Evolutionary conservation across 768 basidiomycete species (phyloP), one percentile per base, ranked within the genome.

Genomic region (Lyophyllum atratum): DNA sequence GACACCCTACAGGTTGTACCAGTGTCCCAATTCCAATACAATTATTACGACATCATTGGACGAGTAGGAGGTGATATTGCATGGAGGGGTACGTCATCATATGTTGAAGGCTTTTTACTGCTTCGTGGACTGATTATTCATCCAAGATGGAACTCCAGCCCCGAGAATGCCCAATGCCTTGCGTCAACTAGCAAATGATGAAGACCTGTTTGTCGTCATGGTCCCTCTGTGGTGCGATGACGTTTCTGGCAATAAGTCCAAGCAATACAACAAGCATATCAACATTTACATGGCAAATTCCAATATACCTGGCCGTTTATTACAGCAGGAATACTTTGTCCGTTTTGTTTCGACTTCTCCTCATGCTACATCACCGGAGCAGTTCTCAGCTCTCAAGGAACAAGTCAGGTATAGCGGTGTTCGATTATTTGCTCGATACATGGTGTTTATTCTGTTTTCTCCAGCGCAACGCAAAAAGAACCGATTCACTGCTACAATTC

Each of bases 211-310:
- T 44, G 43, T 44, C 7, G 21, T 44, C 43, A 44, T 44, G 43
- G 43, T 44, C 9, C 21, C 43, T 19, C 21, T 44, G 9, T 44
- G 43, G 43, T 44, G 43, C 17, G 43, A 44, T 21, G 43, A 69
- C 63, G 66, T 68, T 14, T 73, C 66, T 6, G n/a, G n/a, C n/a
- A n/a, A n/a, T n/a, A n/a, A n/a, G n/a, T n/a, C n/a, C n/a, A n/a
- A n/a, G n/a, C n/a, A 67, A n/a, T 74, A 68, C 55, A 75, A 78
- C 51, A 70, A 72, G n/a, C 75, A 76, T 33, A 60, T 57, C 3
- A 74, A 71, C 40, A 62, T 70, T 1, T 74, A 71, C 52, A 60
- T 68, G 28, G 61, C 59, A 0, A 65, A 74, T 37, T 44, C 58
- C 1, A 70, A 66, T 44, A 58, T 75, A 0, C 74, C 70, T 6